A percentile compares a stretch with the other conserved stretches of the same genome.
These are phyloP conservation scores for Scleroderma bovista DNA, from an alignment of 768 basidiomycete species.

Conservation along the genomic window DNA sequence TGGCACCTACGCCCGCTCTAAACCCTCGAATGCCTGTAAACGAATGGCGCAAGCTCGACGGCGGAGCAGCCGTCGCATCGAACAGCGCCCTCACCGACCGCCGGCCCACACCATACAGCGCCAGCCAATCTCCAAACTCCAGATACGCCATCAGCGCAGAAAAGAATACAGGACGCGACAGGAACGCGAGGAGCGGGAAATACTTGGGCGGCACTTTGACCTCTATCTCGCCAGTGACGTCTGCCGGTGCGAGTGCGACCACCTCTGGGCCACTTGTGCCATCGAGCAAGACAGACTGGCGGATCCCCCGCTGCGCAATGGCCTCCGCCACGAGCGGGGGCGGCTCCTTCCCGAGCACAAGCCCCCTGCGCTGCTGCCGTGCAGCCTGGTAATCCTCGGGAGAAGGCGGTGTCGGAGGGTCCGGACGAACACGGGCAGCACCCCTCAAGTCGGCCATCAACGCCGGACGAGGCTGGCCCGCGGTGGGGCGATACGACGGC, in stretches of 20 bases:
- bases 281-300: not conserved
- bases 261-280: constrained; percentile 18
- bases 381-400: constrained; percentile 38
- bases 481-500: not conserved
- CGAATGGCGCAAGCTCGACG: not conserved
- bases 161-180: constrained; percentile 50
- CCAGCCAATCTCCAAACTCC: constrained; percentile 69
- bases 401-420: constrained; percentile 11
- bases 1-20: constrained; percentile 20
- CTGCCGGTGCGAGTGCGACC: constrained; percentile 5
- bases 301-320: constrained; percentile 19
- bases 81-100: not conserved
- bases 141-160: constrained; percentile 51
- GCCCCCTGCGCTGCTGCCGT: constrained; percentile 36
- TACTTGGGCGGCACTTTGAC: constrained; percentile 23
- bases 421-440: not conserved
- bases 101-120: constrained; percentile 34
- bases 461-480: not conserved
- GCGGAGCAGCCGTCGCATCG: not conserved
- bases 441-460: too few relatives aligned
- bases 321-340: constrained; percentile 32
- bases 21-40: not conserved
- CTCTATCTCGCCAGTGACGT: constrained; percentile 8
- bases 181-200: constrained; percentile 53
- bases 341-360: constrained; percentile 34